These are phyloP conservation scores for Phragmites australis DNA, from an alignment of 176 grass and related monocot genomes.

Conservation along the genomic window DNA sequence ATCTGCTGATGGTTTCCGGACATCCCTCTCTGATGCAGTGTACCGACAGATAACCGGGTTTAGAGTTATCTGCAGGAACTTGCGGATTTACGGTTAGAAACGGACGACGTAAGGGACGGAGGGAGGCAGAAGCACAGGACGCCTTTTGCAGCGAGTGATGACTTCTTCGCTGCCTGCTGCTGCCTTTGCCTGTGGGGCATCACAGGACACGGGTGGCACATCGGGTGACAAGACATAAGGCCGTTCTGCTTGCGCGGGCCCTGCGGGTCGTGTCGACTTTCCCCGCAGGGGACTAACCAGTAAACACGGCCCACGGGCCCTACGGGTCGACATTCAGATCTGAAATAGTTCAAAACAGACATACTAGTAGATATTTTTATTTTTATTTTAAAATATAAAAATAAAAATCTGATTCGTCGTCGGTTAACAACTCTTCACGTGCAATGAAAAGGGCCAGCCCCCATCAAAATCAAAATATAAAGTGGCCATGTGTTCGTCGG, in stretches of 20 bases:
- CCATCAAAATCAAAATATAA: not conserved
- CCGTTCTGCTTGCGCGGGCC: slow-evolving; percentile 41
- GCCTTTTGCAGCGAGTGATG: slow-evolving; percentile 16
- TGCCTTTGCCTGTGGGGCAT: slow-evolving; percentile 13
- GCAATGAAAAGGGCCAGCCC: not conserved
- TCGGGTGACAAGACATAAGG: slow-evolving; percentile 44
- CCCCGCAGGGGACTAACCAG: not conserved
- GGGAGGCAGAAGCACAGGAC: not conserved
- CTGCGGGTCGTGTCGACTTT: not conserved
- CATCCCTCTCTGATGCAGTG: too few species aligned
- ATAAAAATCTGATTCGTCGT: too few species aligned
- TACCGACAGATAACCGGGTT: too few species aligned
- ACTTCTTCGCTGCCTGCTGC: not conserved
- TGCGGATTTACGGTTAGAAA: too few species aligned
- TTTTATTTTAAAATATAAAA: too few species aligned
- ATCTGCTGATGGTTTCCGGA: too few species aligned
- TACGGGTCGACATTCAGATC: too few species aligned
- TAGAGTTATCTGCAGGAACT: too few species aligned
- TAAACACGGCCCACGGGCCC: too few species aligned
- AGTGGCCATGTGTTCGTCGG: not conserved
- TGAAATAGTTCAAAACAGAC: too few species aligned
- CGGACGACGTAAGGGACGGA: not conserved
- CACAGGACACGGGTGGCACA: slow-evolving; percentile 18
- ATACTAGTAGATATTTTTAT: too few species aligned
- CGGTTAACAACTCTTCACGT: slow-evolving; percentile 1